A percentile compares a stretch with the other conserved stretches of the same genome.
phyloP scores from a whole-genome alignment of 1,284 basidiomycete species.

The Ganoderma lingzhi region DNA sequence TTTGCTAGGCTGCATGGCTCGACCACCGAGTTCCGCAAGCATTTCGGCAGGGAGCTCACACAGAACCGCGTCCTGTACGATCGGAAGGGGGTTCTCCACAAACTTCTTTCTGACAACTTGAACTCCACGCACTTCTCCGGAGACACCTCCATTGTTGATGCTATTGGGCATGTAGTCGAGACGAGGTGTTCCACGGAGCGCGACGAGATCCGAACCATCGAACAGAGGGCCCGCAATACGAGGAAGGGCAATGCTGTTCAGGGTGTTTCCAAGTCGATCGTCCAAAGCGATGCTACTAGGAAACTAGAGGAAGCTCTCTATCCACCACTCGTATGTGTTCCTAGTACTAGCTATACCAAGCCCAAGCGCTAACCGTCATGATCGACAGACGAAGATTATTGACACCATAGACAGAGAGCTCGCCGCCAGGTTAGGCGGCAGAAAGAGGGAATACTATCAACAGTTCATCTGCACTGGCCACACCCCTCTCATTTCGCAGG shows the following conservation, averaged over 20 bases:
- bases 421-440: neutral
- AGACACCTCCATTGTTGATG: neutral
- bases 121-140: neutral
- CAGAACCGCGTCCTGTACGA: neutral
- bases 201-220: neutral
- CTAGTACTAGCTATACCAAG: neutral
- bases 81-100: neutral
- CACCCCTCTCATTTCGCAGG: neutral
- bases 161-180: neutral
- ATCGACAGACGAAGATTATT: neutral
- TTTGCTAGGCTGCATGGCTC: neutral
- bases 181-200: neutral
- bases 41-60: neutral
- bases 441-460: neutral
- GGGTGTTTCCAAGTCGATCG: too few species aligned
- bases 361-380: neutral
- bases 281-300: neutral
- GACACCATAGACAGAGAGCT: neutral
- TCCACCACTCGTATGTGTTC: neutral
- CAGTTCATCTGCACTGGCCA: neutral
- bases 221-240: neutral
- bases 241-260: neutral
- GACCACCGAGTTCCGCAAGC: neutral
- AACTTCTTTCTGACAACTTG: neutral
- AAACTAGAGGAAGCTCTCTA: neutral